phyloP scores from a whole-genome alignment of 179 eudicot genomes.

The Spergularia azorica region DNA sequence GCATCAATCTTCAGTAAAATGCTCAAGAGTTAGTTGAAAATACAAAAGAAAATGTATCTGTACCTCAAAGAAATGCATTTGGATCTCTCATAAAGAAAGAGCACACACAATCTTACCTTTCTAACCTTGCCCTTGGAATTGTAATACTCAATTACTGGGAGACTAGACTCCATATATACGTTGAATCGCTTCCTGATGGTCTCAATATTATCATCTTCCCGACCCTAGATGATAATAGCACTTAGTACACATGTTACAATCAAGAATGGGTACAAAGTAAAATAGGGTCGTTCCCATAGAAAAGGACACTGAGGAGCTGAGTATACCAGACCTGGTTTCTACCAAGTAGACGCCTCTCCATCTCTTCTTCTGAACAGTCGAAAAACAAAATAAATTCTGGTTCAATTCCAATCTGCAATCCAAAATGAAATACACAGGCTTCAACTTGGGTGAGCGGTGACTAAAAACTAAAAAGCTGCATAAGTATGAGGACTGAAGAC shows the following conservation, averaged over 20 bases:
- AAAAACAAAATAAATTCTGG: conserved; percentile 82
- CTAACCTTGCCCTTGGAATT: conserved; percentile 68
- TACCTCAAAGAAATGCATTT: not conserved
- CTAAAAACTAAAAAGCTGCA: not conserved
- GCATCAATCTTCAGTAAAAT: conserved; percentile 65
- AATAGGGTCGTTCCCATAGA: not conserved
- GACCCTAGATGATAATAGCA: conserved; percentile 49
- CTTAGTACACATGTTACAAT: not conserved
- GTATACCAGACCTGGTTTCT: conserved; percentile 64
- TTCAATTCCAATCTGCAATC: conserved; percentile 46
- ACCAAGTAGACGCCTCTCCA: conserved; percentile 79
- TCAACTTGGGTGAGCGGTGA: conserved; percentile 2
- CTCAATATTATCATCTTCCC: conserved; percentile 91
- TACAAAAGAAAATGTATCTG: not conserved
- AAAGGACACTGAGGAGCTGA: conserved; percentile 3
- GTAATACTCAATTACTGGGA: conserved; percentile 84
- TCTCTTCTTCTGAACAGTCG: conserved; percentile 83
- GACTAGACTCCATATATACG: conserved; percentile 78
- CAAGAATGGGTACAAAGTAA: not conserved
- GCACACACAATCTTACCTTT: conserved; percentile 50
- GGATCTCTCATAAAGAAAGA: not conserved
- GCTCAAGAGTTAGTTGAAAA: conserved; percentile 5
- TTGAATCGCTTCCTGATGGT: conserved; percentile 79
- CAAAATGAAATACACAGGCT: not conserved
- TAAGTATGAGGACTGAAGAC: conserved; percentile 27